These are phyloP conservation scores for Ustilago tritici DNA, from an alignment of 1,284 basidiomycete genomes.

Conservation along the genomic window DNA sequence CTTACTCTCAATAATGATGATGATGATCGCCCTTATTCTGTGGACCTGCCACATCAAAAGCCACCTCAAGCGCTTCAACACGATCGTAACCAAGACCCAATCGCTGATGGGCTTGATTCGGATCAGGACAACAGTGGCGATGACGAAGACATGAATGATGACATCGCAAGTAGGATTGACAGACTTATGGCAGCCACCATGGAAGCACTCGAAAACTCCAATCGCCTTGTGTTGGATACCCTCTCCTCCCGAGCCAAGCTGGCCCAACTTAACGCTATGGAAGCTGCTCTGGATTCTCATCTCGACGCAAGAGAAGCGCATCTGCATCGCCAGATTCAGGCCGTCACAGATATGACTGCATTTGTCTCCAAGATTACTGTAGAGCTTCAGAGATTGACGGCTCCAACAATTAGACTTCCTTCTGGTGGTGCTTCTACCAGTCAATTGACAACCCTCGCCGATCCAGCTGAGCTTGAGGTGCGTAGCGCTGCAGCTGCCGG, in stretches of 20 bases:
- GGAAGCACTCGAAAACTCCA: constrained; percentile 47
- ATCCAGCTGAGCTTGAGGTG: constrained; percentile 33
- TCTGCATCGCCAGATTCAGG: constrained; percentile 38
- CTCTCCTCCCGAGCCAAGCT: constrained; percentile 44
- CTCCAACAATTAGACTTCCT: not conserved
- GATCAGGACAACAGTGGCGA: not conserved
- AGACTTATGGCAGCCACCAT: constrained; percentile 47
- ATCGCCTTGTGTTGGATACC: constrained; percentile 40
- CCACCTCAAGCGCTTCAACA: not conserved
- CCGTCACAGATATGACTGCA: constrained; percentile 42
- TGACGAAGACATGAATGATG: constrained; percentile 11
- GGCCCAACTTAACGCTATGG: constrained; percentile 43
- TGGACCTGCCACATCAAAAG: constrained; percentile 3
- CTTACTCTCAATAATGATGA: constrained; percentile 25
- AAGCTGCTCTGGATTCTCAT: constrained; percentile 41
- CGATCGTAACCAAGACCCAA: not conserved
- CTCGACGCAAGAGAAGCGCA: constrained; percentile 36
- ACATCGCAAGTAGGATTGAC: constrained; percentile 29
- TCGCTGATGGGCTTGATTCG: not conserved
- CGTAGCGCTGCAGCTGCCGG: constrained; percentile 28
- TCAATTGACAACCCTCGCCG: constrained; percentile 19
- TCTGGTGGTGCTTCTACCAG: constrained; percentile 17
- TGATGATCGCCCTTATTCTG: not conserved
- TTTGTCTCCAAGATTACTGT: constrained; percentile 37
- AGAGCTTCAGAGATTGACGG: constrained; percentile 28